phyloP scores from a whole-genome alignment of 2,329 filamentous ascomycete genomes.

The Cercospora sesami region DNA sequence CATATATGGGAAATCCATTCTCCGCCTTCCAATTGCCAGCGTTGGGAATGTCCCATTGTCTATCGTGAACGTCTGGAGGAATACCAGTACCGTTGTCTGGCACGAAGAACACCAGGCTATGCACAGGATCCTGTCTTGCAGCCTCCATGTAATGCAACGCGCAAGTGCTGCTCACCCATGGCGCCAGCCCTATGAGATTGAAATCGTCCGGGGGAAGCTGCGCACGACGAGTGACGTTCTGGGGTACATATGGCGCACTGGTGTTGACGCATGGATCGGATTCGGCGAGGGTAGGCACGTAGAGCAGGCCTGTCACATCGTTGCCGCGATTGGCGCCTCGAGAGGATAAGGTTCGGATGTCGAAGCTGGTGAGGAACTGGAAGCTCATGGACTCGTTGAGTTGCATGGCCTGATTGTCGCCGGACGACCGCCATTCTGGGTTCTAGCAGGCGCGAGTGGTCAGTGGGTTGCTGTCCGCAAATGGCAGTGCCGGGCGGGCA shows the following conservation, averaged over 20 bases:
- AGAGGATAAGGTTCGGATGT: conserved; percentile 74
- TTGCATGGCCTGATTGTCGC: conserved; percentile 19
- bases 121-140: conserved; percentile 58
- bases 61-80: conserved; percentile 65
- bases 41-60: conserved; percentile 70
- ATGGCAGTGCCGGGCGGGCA: not conserved
- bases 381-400: conserved; percentile 38
- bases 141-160: conserved; percentile 68
- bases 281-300: conserved; percentile 68
- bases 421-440: conserved; percentile 24
- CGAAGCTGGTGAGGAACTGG: conserved; percentile 43
- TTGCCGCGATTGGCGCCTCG: conserved; percentile 63
- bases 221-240: conserved; percentile 70
- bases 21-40: conserved; percentile 67
- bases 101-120: conserved; percentile 59
- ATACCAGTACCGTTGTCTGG: conserved; percentile 51
- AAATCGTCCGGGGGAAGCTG: conserved; percentile 68
- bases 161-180: conserved; percentile 77
- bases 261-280: conserved; percentile 63
- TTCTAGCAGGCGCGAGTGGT: conserved; percentile 19
- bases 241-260: conserved; percentile 66
- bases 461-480: not conserved
- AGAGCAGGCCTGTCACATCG: conserved; percentile 75
- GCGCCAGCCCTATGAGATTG: conserved; percentile 76
- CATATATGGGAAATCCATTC: conserved; percentile 81